Percentiles rank a stretch among this genome's conserved stretches.
These are phyloP conservation scores for Talaromyces adpressus DNA, from an alignment of 495 filamentous ascomycete species.

Conservation along the genomic window DNA sequence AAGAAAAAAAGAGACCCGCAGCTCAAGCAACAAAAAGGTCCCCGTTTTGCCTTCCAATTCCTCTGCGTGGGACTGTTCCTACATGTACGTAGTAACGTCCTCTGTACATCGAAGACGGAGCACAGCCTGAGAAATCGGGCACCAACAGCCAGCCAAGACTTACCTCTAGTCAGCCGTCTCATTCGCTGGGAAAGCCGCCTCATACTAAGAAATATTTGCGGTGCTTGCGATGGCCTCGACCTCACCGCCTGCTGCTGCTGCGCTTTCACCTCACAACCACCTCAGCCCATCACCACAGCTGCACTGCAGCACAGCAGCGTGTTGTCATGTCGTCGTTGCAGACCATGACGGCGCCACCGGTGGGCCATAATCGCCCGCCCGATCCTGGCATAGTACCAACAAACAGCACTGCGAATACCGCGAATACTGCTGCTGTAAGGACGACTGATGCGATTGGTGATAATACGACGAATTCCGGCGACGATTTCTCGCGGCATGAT, in stretches of 20 bases:
- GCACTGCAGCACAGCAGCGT: slow-evolving; percentile 15
- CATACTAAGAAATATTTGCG: neutral
- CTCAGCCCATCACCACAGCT: slow-evolving; percentile 10
- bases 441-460: slow-evolving; percentile 1
- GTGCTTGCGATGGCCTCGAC: slow-evolving; percentile 9
- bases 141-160: neutral
- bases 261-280: slow-evolving; percentile 17
- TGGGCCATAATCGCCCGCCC: slow-evolving; percentile 41
- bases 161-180: no score
- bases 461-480: neutral
- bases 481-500: neutral
- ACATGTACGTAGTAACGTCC: no score
- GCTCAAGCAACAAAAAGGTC: neutral
- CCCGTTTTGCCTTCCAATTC: neutral
- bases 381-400: slow-evolving; percentile 25
- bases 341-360: slow-evolving; percentile 50
- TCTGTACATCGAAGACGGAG: neutral
- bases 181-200: neutral
- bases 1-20: neutral
- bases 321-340: slow-evolving; percentile 50
- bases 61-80: neutral
- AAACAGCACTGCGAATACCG: neutral
- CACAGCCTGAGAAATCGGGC: neutral
- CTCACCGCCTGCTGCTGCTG: slow-evolving; percentile 9
- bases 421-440: neutral